These are phyloP conservation scores for Fagopyrum tataricum DNA, from an alignment of 148 eudicot species.

Conservation along the genomic window DNA sequence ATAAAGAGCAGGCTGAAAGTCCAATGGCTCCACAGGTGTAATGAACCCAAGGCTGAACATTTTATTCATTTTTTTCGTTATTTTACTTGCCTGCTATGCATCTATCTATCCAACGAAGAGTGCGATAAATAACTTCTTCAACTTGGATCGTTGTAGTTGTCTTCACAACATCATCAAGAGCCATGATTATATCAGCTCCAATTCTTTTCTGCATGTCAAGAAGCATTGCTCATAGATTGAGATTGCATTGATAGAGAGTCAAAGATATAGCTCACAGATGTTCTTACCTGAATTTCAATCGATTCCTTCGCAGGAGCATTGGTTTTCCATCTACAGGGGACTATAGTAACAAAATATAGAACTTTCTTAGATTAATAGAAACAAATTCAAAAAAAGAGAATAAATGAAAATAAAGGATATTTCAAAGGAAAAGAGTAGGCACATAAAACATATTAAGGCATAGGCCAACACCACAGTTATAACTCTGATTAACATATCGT, in stretches of 20 bases:
- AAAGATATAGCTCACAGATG: not conserved
- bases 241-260: too few relatives aligned
- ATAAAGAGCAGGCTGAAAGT: constrained; percentile 64
- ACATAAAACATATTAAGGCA: not conserved
- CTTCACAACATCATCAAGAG: constrained; percentile 85
- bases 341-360: constrained; percentile 31
- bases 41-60: constrained; percentile 64
- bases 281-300: constrained; percentile 74
- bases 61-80: constrained; percentile 66
- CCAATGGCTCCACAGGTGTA: constrained; percentile 84
- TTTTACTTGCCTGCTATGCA: constrained; percentile 59
- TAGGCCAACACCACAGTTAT: too few relatives aligned
- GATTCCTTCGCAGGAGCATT: constrained; percentile 86
- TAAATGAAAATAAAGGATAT: not conserved
- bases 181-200: too few relatives aligned
- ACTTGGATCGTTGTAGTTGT: constrained; percentile 83
- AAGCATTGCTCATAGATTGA: too few relatives aligned
- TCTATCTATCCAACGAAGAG: constrained; percentile 94
- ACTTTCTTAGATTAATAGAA: constrained; percentile 12
- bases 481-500: not conserved
- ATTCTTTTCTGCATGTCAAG: too few relatives aligned
- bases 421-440: not conserved
- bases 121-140: constrained; percentile 92
- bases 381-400: not conserved
- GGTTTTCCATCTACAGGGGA: constrained; percentile 92